Percentiles rank a stretch among this genome's conserved stretches.
phyloP scores from a whole-genome alignment of 129 eudicot species.

The Tagetes patula region DNA sequence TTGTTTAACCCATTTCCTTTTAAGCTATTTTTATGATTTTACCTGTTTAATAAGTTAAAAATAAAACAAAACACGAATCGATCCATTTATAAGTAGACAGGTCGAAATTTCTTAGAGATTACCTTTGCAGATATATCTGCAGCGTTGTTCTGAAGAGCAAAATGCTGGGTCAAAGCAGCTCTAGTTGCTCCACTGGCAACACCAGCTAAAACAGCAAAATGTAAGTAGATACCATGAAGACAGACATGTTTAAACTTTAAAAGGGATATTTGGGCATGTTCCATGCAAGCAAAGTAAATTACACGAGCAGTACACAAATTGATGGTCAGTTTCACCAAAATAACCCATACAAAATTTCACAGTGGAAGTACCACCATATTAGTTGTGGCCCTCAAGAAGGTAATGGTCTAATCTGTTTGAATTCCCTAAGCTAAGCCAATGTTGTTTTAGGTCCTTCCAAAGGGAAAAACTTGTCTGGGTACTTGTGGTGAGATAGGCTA shows the following conservation, averaged over 20 bases:
- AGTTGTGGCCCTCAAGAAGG: background rate
- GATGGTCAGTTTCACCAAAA: background rate
- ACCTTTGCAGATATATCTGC: slow-evolving; percentile 99
- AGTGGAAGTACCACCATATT: background rate
- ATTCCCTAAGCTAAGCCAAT: background rate
- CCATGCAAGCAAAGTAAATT: background rate
- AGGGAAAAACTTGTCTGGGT: background rate
- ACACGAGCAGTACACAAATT: background rate
- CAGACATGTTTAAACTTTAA: background rate
- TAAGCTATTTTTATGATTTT: background rate
- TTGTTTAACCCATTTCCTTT: background rate
- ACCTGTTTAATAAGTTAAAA: background rate
- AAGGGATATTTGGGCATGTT: slow-evolving; percentile 18
- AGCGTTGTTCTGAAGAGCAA: slow-evolving; percentile 96
- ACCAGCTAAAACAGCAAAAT: slow-evolving; percentile 66
- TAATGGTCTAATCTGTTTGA: background rate
- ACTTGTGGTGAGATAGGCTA: slow-evolving; percentile 1
- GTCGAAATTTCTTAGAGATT: slow-evolving; percentile 5
- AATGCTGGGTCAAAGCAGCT: slow-evolving; percentile 99
- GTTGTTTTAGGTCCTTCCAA: background rate
- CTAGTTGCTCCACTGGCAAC: slow-evolving; percentile 99
- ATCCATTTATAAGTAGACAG: background rate
- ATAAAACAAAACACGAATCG: background rate
- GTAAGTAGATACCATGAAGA: slow-evolving; percentile 25
- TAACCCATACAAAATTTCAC: background rate